Conservation (phyloP, 78 protist genomes). For the Dictyostelium firmibasis region DNA sequence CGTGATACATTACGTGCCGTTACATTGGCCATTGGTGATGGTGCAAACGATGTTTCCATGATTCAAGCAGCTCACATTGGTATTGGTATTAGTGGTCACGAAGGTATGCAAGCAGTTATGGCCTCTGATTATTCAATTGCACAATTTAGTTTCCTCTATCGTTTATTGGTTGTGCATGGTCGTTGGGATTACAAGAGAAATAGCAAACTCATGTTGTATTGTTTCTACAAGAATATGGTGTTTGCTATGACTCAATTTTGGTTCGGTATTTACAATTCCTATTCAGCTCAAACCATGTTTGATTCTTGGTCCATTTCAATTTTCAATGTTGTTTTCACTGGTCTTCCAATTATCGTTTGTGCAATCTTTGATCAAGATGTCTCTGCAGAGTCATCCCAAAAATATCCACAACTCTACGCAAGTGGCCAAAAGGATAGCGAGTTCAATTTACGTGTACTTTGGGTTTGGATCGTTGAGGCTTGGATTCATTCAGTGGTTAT, state of each 20-base stretch:
- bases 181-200: conserved; percentile 88
- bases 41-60: conserved; percentile 95
- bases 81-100: conserved; percentile 94
- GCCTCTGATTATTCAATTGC: conserved; percentile 93
- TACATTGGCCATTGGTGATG: conserved; percentile 95
- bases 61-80: conserved; percentile 92
- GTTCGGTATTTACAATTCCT: conserved; percentile 84
- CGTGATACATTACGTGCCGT: conserved; percentile 54
- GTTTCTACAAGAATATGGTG: conserved; percentile 83
- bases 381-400: conserved; percentile 29
- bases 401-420: conserved; percentile 80
- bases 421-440: conserved; percentile 74
- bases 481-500: conserved; percentile 58
- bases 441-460: conserved; percentile 57
- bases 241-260: conserved; percentile 84
- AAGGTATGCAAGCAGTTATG: conserved; percentile 91
- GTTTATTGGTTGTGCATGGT: conserved; percentile 87
- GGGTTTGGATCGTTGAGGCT: conserved; percentile 74
- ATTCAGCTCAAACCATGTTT: conserved; percentile 80
- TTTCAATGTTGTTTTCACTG: conserved; percentile 88
- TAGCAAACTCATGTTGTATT: conserved; percentile 64
- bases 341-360: conserved; percentile 81
- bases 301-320: conserved; percentile 70
- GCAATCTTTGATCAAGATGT: conserved; percentile 91
- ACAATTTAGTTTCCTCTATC: conserved; percentile 88